These are phyloP conservation scores for Aspergillus taichungensis DNA, from an alignment of 495 filamentous ascomycete genomes.

Conservation along the genomic window DNA sequence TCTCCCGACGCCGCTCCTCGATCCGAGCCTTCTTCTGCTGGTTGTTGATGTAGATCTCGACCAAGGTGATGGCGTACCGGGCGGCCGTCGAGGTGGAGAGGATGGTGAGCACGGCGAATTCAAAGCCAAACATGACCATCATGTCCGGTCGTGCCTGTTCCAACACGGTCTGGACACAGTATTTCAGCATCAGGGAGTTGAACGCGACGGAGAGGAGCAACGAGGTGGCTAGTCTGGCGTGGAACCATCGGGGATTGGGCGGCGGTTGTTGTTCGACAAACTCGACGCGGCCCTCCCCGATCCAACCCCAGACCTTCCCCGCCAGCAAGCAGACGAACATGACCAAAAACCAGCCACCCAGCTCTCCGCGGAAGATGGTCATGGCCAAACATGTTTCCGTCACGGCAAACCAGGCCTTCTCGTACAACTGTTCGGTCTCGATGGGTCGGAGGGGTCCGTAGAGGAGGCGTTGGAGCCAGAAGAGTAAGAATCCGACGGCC, in stretches of 20 bases:
- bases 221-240: conserved; percentile 70
- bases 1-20: conserved; percentile 57
- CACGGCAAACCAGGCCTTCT: conserved; percentile 94
- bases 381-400: conserved; percentile 95
- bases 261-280: conserved; percentile 92
- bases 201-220: conserved; percentile 68
- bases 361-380: conserved; percentile 96
- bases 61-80: conserved; percentile 71
- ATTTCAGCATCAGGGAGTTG: conserved; percentile 66
- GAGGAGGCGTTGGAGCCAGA: conserved; percentile 79
- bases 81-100: conserved; percentile 68
- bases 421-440: conserved; percentile 94
- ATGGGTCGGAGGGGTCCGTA: conserved; percentile 87
- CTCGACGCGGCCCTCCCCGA: conserved; percentile 89
- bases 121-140: conserved; percentile 99
- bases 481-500: conserved; percentile 63
- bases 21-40: conserved; percentile 58
- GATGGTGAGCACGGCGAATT: conserved; percentile 81
- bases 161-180: conserved; percentile 74
- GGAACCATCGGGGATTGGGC: conserved; percentile 81
- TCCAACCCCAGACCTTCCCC: conserved; percentile 97
- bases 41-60: conserved; percentile 65
- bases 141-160: conserved; percentile 83
- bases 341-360: conserved; percentile 85
- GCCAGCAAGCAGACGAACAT: conserved; percentile 93